Percentiles rank a stretch among this genome's conserved stretches.
Evolutionary conservation across 306 rosid genomes (phyloP).

Genomic region (Hippophae gyantsensis): DNA sequence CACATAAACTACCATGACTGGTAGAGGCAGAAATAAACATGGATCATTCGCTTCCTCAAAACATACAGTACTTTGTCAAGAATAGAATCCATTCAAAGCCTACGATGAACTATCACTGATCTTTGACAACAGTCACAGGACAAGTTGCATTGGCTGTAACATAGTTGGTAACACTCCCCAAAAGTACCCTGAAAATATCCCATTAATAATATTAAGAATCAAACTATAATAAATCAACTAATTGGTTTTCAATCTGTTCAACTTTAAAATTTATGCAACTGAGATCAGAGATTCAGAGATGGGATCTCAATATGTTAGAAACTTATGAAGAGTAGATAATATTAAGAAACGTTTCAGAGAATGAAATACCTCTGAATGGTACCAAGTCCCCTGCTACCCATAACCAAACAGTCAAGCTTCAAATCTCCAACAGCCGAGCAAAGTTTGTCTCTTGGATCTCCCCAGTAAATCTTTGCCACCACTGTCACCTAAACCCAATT

Average conservation of each 20-base stretch:
- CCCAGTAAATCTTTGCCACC: slow-evolving; percentile 65
- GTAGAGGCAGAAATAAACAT: background rate
- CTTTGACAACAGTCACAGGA: slow-evolving; percentile 65
- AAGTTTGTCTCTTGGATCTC: slow-evolving; percentile 77
- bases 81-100: background rate
- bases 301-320: too few relatives aligned
- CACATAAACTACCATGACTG: background rate
- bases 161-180: slow-evolving; percentile 75
- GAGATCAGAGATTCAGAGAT: too few relatives aligned
- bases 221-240: background rate
- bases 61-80: background rate
- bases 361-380: slow-evolving; percentile 42
- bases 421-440: slow-evolving; percentile 53
- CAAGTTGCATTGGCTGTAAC: slow-evolving; percentile 44
- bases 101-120: slow-evolving; percentile 16
- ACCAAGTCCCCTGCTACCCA: slow-evolving; percentile 78
- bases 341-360: background rate
- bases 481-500: slow-evolving; percentile 31
- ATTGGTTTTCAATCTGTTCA: background rate
- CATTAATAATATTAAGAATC: background rate
- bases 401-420: slow-evolving; percentile 54
- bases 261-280: background rate
- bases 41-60: background rate
- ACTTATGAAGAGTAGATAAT: too few relatives aligned
- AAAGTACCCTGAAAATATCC: slow-evolving; percentile 40